phyloP scores from a whole-genome alignment of 176 grass and related monocot genomes.

The Ensete glaucum region DNA sequence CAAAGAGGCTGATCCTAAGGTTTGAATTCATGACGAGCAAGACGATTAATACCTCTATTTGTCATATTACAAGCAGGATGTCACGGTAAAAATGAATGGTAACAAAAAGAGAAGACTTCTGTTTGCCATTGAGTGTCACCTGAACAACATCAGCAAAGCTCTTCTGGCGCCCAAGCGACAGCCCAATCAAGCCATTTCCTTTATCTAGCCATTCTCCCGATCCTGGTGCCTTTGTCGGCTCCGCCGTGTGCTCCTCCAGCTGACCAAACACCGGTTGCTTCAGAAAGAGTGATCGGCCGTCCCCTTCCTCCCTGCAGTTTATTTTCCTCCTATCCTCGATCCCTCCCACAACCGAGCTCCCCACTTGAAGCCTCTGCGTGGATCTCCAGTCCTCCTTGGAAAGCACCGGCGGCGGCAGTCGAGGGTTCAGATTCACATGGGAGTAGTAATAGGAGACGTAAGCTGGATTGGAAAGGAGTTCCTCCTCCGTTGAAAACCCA shows the following conservation, averaged over 20 bases:
- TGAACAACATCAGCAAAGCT: constrained; percentile 89
- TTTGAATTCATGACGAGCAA: too few species aligned
- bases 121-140: constrained; percentile 33
- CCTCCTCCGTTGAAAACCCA: constrained; percentile 56
- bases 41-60: too few species aligned
- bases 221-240: background rate
- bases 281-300: constrained; percentile 7
- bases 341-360: constrained; percentile 49
- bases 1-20: too few species aligned
- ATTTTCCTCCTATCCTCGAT: constrained; percentile 64
- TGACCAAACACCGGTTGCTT: constrained; percentile 6
- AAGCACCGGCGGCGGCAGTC: constrained; percentile 72
- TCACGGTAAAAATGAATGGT: background rate
- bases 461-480: constrained; percentile 55
- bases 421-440: constrained; percentile 86
- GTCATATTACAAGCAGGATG: background rate
- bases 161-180: constrained; percentile 13
- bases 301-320: constrained; percentile 27
- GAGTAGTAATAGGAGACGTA: constrained; percentile 91
- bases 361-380: constrained; percentile 62
- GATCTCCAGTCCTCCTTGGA: constrained; percentile 93
- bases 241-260: background rate
- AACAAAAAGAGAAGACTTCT: background rate
- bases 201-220: constrained; percentile 2
- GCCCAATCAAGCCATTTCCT: constrained; percentile 12